Evolutionary conservation across 441 rosid species (phyloP).

Genomic region (Eutrema salsugineum): DNA sequence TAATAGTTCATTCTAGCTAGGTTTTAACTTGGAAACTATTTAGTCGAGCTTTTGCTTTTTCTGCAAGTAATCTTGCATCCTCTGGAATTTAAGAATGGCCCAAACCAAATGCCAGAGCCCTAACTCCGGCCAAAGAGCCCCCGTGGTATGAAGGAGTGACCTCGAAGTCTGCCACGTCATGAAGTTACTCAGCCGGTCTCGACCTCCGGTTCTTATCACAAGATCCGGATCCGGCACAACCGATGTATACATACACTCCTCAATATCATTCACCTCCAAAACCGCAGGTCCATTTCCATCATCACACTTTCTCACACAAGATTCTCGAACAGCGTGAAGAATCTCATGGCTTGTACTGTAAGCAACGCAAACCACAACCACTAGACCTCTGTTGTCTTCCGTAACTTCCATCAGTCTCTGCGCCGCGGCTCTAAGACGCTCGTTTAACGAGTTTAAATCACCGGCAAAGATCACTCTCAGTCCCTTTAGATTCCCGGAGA

Average conservation of each 20-base stretch:
- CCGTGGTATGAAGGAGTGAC: constrained; percentile 38
- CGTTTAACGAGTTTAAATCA: constrained; percentile 31
- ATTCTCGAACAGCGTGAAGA: constrained; percentile 34
- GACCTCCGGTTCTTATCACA: constrained; percentile 40
- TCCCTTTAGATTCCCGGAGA: constrained; percentile 22
- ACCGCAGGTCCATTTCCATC: background rate
- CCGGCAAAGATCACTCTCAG: constrained; percentile 36
- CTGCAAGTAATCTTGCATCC: constrained; percentile 33
- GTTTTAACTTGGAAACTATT: background rate
- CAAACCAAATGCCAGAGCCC: constrained; percentile 44
- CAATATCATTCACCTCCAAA: constrained; percentile 35
- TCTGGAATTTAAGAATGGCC: constrained; percentile 43
- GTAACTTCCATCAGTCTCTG: constrained; percentile 41
- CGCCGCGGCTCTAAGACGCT: constrained; percentile 27
- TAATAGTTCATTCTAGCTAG: background rate
- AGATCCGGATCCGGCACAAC: constrained; percentile 44
- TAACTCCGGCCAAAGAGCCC: constrained; percentile 47
- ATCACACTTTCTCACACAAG: constrained; percentile 27
- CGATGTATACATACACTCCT: constrained; percentile 37
- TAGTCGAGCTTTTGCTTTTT: constrained; percentile 32
- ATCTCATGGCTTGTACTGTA: constrained; percentile 36
- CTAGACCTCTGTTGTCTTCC: constrained; percentile 11
- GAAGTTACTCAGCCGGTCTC: constrained; percentile 45
- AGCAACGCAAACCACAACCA: constrained; percentile 36
- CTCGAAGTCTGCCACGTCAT: constrained; percentile 43